Conservation (phyloP, 441 rosid genomes). For the Capsella rubella region DNA sequence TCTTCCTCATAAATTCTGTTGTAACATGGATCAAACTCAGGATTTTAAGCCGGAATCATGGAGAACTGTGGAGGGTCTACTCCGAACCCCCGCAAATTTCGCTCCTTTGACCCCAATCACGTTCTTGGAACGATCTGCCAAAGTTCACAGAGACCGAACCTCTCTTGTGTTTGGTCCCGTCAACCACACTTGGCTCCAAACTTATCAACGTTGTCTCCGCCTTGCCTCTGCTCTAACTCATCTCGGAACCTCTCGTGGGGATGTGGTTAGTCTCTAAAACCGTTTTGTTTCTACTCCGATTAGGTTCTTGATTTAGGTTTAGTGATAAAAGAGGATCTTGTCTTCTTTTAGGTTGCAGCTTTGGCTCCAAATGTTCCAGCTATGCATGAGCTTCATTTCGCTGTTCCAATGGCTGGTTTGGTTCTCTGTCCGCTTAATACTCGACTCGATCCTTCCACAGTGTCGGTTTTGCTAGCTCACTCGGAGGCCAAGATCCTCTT, state of each 20-base stretch:
- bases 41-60: slow-evolving; percentile 37
- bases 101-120: slow-evolving; percentile 65
- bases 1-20: no score
- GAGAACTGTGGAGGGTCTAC: slow-evolving; percentile 34
- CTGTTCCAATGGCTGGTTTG: slow-evolving; percentile 83
- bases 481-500: slow-evolving; percentile 60
- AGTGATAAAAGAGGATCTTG: neutral
- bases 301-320: neutral
- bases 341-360: slow-evolving; percentile 60
- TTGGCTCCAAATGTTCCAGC: slow-evolving; percentile 78
- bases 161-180: slow-evolving; percentile 58
- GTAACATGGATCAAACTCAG: no score
- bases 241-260: slow-evolving; percentile 59
- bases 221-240: slow-evolving; percentile 67
- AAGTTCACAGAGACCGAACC: slow-evolving; percentile 61
- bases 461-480: slow-evolving; percentile 56
- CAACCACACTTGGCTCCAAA: slow-evolving; percentile 59
- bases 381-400: slow-evolving; percentile 79
- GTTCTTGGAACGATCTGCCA: slow-evolving; percentile 69
- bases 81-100: slow-evolving; percentile 60
- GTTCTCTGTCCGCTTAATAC: slow-evolving; percentile 70
- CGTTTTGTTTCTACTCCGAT: neutral
- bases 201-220: slow-evolving; percentile 62
- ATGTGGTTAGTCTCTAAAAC: slow-evolving; percentile 52
- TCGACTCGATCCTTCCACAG: slow-evolving; percentile 59